Conservation (phyloP, 805 yeast species). For the Candida chauliodis region DNA sequence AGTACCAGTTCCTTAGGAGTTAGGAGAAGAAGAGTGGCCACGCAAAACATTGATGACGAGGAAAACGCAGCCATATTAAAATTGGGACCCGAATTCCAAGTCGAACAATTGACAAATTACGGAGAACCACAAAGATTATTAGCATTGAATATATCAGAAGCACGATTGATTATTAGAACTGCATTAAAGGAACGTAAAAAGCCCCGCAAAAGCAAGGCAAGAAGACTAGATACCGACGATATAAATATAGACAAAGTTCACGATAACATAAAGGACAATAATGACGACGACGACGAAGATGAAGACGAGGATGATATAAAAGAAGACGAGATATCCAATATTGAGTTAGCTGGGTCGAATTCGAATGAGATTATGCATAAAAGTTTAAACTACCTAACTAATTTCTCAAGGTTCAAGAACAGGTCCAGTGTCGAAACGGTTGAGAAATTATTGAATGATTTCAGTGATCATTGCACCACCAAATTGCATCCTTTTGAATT, state of each 20-base stretch:
- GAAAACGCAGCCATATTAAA: conserved; percentile 87
- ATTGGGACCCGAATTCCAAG: conserved; percentile 89
- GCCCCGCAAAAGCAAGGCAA: background rate
- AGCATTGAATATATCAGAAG: conserved; percentile 85
- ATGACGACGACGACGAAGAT: conserved; percentile 16
- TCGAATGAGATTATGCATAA: conserved; percentile 88
- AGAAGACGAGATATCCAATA: conserved; percentile 44
- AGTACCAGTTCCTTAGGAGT: conserved; percentile 87
- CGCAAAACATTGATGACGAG: conserved; percentile 69
- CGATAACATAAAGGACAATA: background rate
- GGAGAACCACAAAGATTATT: conserved; percentile 76
- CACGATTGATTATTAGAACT: conserved; percentile 84
- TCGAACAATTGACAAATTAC: conserved; percentile 73
- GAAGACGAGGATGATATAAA: conserved; percentile 38
- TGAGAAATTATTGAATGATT: conserved; percentile 78
- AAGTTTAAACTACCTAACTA: conserved; percentile 80
- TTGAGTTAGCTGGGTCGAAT: conserved; percentile 60
- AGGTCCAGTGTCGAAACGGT: conserved; percentile 92
- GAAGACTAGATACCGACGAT: conserved; percentile 21
- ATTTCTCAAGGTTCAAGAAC: conserved; percentile 87
- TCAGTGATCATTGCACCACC: conserved; percentile 35
- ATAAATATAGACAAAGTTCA: conserved; percentile 6
- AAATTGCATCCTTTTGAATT: conserved; percentile 90
- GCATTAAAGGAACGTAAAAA: conserved; percentile 65
- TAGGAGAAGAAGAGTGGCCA: conserved; percentile 63